phyloP scores from a whole-genome alignment of 768 basidiomycete species.

The Amanita inopinata region DNA sequence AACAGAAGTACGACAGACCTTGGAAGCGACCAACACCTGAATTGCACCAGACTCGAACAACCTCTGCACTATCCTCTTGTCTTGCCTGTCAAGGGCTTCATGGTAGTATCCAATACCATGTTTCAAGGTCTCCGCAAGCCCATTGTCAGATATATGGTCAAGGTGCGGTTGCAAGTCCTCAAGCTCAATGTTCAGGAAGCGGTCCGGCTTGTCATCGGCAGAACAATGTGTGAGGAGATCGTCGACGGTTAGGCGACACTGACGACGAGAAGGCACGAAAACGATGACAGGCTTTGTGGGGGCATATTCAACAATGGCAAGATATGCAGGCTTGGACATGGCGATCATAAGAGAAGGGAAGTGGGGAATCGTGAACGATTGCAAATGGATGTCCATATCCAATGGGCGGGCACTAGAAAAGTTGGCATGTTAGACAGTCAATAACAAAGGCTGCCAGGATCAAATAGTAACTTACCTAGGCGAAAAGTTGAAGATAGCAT shows the following conservation, averaged over 20 bases:
- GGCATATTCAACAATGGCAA: constrained; percentile 84
- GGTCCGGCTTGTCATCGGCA: constrained; percentile 75
- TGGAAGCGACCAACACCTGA: constrained; percentile 89
- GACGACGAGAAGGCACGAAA: constrained; percentile 89
- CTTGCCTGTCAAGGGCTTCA: constrained; percentile 84
- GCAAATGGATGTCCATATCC: constrained; percentile 95
- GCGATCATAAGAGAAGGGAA: constrained; percentile 98
- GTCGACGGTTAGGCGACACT: constrained; percentile 89
- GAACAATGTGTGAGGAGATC: constrained; percentile 83
- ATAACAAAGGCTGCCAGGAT: no score
- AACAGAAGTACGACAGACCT: constrained; percentile 36
- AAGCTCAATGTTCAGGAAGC: constrained; percentile 84
- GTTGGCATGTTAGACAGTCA: neutral
- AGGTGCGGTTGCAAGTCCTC: constrained; percentile 81
- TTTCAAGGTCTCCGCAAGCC: constrained; percentile 69
- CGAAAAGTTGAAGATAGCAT: constrained; percentile 96
- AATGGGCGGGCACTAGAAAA: constrained; percentile 77
- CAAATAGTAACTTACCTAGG: constrained; percentile 62
- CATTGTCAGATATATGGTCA: constrained; percentile 70
- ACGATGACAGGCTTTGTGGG: constrained; percentile 79
- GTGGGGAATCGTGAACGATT: constrained; percentile 93
- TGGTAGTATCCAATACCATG: constrained; percentile 95
- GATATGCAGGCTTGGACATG: constrained; percentile 97
- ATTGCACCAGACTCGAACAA: constrained; percentile 92
- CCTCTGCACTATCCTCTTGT: constrained; percentile 88